These are phyloP conservation scores for Hygrophoropsis aurantiaca DNA, from an alignment of 768 basidiomycete genomes.

Conservation along the genomic window DNA sequence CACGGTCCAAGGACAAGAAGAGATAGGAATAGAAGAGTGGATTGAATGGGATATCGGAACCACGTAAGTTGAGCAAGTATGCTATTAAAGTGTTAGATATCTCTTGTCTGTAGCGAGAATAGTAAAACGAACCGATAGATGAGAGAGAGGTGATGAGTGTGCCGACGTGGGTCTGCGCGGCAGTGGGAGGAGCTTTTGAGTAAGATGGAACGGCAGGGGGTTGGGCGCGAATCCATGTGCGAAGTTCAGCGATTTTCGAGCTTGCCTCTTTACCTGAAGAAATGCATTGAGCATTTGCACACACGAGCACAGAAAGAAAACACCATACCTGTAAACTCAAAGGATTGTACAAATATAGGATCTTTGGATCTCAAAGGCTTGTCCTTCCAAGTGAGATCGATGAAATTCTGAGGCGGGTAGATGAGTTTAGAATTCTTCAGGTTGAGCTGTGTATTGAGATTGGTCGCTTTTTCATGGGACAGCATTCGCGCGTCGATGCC, in stretches of 20 bases:
- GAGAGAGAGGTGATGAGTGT: conserved; percentile 70
- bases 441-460: conserved; percentile 56
- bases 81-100: conserved; percentile 43
- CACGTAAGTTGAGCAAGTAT: conserved; percentile 86
- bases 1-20: conserved; percentile 61
- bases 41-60: conserved; percentile 87
- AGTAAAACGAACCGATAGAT: conserved; percentile 55
- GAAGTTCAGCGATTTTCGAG: conserved; percentile 69
- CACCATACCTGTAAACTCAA: conserved; percentile 63
- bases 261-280: conserved; percentile 60
- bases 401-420: conserved; percentile 80
- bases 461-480: conserved; percentile 66
- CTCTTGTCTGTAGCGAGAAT: not conserved
- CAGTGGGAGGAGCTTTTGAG: conserved; percentile 58
- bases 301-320: conserved; percentile 2
- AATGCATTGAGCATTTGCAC: too few relatives aligned
- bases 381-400: conserved; percentile 80
- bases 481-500: conserved; percentile 88
- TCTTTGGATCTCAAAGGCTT: conserved; percentile 70
- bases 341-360: conserved; percentile 63
- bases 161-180: conserved; percentile 62
- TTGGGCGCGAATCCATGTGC: conserved; percentile 67
- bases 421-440: conserved; percentile 62
- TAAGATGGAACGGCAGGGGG: conserved; percentile 61
- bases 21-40: conserved; percentile 91